Conservation (phyloP, 139 green algal species). For the Zygnema circumcarinatum region DNA sequence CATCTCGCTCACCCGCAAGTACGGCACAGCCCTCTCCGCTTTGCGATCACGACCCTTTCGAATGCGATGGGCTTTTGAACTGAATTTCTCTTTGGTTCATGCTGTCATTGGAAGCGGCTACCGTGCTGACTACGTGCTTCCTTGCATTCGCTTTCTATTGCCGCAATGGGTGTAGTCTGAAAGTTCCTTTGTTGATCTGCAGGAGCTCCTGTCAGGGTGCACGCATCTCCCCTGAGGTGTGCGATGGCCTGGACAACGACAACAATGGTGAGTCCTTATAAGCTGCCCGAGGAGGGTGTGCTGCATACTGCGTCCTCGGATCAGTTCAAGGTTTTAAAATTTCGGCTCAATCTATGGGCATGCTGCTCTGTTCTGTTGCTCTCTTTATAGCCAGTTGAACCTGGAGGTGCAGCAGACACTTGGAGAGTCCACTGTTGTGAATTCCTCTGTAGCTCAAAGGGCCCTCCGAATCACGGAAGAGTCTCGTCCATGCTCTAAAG, state of each 20-base stretch:
- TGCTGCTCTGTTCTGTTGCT: not conserved
- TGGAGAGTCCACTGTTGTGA: not conserved
- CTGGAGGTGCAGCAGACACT: not conserved
- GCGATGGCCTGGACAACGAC: constrained; percentile 41
- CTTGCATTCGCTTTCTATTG: too few species aligned
- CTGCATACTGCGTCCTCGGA: not conserved
- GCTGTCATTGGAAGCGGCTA: not conserved
- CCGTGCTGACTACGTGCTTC: not conserved
- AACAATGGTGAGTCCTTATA: constrained; percentile 25
- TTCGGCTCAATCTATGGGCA: not conserved
- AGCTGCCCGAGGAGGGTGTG: not conserved
- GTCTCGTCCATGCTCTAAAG: not conserved
- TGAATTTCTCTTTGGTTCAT: not conserved
- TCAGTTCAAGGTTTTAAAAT: not conserved
- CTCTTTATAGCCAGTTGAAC: too few species aligned
- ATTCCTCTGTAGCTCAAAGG: not conserved
- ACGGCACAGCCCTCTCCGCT: too few species aligned
- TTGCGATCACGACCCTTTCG: too few species aligned
- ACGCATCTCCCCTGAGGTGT: constrained; percentile 13
- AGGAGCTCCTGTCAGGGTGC: not conserved
- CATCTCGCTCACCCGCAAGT: not conserved
- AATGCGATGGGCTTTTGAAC: too few species aligned
- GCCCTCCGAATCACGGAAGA: not conserved
- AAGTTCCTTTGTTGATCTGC: not conserved
- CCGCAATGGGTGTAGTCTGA: too few species aligned